A percentile compares a stretch with the other conserved stretches of the same genome.
These are phyloP conservation scores for Volvariella volvacea DNA, from an alignment of 1,284 basidiomycete species.

Conservation along the genomic window DNA sequence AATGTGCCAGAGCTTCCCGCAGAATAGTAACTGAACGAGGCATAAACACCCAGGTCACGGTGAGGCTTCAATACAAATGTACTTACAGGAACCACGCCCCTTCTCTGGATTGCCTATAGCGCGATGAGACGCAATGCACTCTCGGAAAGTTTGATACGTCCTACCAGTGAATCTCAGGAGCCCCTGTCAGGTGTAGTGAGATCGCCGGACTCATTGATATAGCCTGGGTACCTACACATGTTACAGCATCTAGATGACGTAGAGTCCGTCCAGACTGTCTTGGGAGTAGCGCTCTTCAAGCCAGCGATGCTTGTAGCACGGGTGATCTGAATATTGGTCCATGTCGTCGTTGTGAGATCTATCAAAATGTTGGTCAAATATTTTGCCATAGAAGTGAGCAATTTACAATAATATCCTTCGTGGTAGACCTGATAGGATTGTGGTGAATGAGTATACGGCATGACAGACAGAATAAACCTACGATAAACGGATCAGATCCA, in stretches of 20 bases:
- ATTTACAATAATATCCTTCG: conserved; percentile 27
- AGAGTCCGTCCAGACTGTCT: conserved; percentile 27
- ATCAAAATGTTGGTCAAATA: background rate
- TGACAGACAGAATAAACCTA: conserved; percentile 8
- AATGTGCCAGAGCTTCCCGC: conserved; percentile 26
- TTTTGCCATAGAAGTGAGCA: background rate
- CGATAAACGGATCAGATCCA: conserved; percentile 33
- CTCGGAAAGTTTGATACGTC: background rate
- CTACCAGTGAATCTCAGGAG: conserved; percentile 27
- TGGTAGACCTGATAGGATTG: conserved; percentile 17
- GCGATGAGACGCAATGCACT: background rate
- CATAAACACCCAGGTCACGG: background rate
- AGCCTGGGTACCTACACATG: conserved; percentile 19
- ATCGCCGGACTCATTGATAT: background rate
- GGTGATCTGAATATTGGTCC: conserved; percentile 31
- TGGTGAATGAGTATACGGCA: background rate
- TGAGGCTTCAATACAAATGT: background rate
- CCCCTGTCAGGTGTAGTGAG: conserved; percentile 15
- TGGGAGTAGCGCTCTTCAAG: conserved; percentile 29
- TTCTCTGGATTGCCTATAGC: conserved; percentile 17
- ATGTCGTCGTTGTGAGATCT: conserved; percentile 32
- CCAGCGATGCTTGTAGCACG: conserved; percentile 29
- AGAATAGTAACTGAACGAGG: conserved; percentile 23
- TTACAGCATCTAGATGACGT: conserved; percentile 32
- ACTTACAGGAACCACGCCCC: conserved; percentile 28